phyloP scores from a whole-genome alignment of 2,329 filamentous ascomycete species.

The Cladobotryum protrusum region DNA sequence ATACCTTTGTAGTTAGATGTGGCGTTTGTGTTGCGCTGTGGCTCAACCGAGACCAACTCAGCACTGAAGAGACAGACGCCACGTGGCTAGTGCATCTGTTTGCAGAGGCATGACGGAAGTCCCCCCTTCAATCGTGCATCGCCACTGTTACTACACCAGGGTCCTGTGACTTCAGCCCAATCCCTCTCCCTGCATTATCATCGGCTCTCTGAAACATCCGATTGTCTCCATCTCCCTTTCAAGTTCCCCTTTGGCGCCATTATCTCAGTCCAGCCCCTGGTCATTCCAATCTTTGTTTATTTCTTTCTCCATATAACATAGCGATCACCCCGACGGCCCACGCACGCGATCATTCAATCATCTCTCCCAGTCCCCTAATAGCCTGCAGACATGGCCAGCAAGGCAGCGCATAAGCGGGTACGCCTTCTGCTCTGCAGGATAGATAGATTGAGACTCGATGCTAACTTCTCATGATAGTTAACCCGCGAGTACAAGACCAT shows the following conservation, averaged over 20 bases:
- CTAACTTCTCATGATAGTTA: slow-evolving; percentile 36
- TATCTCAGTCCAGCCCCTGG: background rate
- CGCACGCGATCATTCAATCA: slow-evolving; percentile 2
- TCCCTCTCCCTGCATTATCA: background rate
- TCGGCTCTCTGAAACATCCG: background rate
- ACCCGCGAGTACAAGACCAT: slow-evolving; percentile 59
- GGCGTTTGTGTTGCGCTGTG: too few relatives aligned
- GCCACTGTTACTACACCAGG: too few relatives aligned
- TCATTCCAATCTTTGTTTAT: background rate
- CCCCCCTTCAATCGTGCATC: too few relatives aligned
- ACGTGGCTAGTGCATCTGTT: too few relatives aligned
- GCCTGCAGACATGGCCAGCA: slow-evolving; percentile 54
- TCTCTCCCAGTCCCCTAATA: background rate
- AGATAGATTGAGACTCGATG: background rate
- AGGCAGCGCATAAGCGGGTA: slow-evolving; percentile 67
- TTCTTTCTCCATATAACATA: too few relatives aligned
- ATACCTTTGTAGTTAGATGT: too few relatives aligned
- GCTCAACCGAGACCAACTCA: too few relatives aligned
- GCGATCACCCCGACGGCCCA: background rate
- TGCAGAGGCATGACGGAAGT: too few relatives aligned
- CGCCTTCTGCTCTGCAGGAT: slow-evolving; percentile 20
- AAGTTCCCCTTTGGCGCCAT: background rate
- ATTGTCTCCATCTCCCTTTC: background rate
- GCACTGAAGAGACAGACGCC: too few relatives aligned
- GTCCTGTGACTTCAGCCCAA: slow-evolving; percentile 3